Evolutionary conservation across 208 protist species (phyloP), one percentile per base, ranked within the genome.

Genomic region (Acanthamoeba triangularis): DNA sequence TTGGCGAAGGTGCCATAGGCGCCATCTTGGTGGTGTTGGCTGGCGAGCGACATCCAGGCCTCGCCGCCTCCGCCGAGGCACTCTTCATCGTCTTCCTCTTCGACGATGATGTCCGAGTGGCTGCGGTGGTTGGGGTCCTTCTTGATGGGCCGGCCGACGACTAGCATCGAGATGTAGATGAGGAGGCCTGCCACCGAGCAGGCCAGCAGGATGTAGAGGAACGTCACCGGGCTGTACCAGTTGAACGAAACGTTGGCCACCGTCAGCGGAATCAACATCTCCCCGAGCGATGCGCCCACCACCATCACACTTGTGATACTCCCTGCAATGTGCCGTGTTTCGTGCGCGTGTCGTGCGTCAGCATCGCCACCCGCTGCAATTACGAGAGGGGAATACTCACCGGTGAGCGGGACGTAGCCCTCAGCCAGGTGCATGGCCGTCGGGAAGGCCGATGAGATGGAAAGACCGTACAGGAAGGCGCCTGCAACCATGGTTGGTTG

Each of bases 381-480:
- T 37, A 30, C 20, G 0, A 41, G 1, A 14, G 10, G 30, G 65
- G 14, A 18, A n/a, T 37, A 37, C 72, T 5, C 23, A 82, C 72
- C 87, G 23, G 87, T 93, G 35, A 93, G 61, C 61, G 54, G 37
- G 61, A 93, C 47, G 87, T 93, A 93, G 61, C 41, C 44, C 61
- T 93, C 87, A n/a, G 59, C 61, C 87, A 93, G 2, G 61, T 93
- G 54, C 35, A 93, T 67, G 87, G 37, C 87, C 37, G 59, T 93
- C 1, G 87, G 87, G 63, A 93, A 93, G 59, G 37, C 54, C 37
- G 87, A 93, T 7, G 87, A 93, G 20, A 93, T 93, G 59, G 25
- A 93, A 8, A 93, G 87, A 25, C 87, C 87, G 25, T 93, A 93
- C n/a, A 93, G 87, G 63, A 93, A 93, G 1, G 63, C 30, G 18